phyloP scores from a whole-genome alignment of 2,329 filamentous ascomycete genomes.

The Trichoderma sp. region DNA sequence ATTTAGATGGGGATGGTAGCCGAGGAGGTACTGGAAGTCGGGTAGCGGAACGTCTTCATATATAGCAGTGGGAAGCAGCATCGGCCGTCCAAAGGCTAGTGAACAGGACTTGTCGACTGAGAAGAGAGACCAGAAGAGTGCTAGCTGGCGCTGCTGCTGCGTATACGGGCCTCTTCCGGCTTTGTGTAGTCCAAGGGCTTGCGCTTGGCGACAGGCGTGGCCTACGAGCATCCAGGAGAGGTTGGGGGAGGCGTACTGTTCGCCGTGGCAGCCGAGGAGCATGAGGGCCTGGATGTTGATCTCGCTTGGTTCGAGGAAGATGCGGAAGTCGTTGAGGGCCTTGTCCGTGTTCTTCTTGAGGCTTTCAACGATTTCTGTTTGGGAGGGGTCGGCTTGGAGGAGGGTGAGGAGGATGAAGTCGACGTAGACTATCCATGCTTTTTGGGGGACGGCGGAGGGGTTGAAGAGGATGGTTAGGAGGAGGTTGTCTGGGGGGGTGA shows the following conservation, averaged over 20 bases:
- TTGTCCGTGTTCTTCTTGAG: conserved; percentile 16
- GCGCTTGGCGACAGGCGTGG: conserved; percentile 23
- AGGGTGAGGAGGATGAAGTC: conserved; percentile 8
- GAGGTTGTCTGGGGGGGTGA: not conserved
- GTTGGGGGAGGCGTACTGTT: conserved; percentile 22
- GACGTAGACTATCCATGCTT: conserved; percentile 10
- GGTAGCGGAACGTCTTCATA: conserved; percentile 8
- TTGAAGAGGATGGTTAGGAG: conserved; percentile 7
- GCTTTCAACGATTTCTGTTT: not conserved
- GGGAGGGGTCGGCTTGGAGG: not conserved
- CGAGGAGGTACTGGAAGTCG: conserved; percentile 1
- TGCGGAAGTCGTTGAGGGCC: conserved; percentile 17
- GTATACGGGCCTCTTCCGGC: not conserved
- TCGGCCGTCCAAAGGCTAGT: conserved; percentile 20
- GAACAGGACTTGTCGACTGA: conserved; percentile 26
- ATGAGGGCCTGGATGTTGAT: conserved; percentile 22
- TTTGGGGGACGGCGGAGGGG: not conserved
- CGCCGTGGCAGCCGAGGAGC: conserved; percentile 12
- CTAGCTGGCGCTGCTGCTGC: conserved; percentile 15
- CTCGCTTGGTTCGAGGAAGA: conserved; percentile 24
- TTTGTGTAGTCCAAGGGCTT: not conserved
- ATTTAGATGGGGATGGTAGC: conserved; percentile 1
- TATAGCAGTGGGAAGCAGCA: conserved; percentile 5
- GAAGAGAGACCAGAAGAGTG: conserved; percentile 24
- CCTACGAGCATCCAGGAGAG: conserved; percentile 26